A percentile compares a stretch with the other conserved stretches of the same genome.
Conservation (phyloP, 768 basidiomycete species). For the Psilocybe tampanensis region DNA sequence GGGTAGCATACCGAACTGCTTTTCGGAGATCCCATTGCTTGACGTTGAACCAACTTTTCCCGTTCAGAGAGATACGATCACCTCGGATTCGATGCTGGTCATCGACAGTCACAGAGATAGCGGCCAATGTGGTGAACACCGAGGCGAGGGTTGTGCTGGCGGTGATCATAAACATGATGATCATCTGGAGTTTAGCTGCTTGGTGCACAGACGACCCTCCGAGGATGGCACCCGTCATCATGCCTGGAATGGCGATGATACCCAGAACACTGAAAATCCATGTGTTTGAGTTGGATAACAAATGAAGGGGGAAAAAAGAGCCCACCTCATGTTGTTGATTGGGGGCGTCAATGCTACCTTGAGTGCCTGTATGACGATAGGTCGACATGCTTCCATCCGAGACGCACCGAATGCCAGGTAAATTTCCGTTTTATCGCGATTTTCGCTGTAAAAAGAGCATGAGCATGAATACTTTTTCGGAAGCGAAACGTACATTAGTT, state of each 20-base stretch:
- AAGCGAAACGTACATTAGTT: slow-evolving; percentile 58
- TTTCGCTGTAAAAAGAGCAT: slow-evolving; percentile 53
- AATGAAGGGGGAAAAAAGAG: background rate
- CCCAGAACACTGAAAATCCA: slow-evolving; percentile 61
- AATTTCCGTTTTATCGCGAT: slow-evolving; percentile 82
- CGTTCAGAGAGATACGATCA: slow-evolving; percentile 55
- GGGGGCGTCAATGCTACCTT: slow-evolving; percentile 78
- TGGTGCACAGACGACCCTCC: slow-evolving; percentile 85
- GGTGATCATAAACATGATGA: slow-evolving; percentile 94
- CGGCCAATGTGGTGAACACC: slow-evolving; percentile 61
- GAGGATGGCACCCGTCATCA: slow-evolving; percentile 92
- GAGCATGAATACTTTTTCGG: background rate
- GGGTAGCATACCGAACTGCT: background rate
- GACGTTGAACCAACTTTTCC: slow-evolving; percentile 10
- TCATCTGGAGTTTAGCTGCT: slow-evolving; percentile 86
- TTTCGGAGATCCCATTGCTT: slow-evolving; percentile 7
- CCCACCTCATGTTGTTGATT: slow-evolving; percentile 84
- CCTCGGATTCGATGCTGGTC: slow-evolving; percentile 62
- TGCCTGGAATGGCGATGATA: slow-evolving; percentile 81
- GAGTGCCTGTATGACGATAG: slow-evolving; percentile 79
- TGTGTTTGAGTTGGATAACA: background rate
- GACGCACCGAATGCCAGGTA: slow-evolving; percentile 87
- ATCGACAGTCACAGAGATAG: slow-evolving; percentile 69
- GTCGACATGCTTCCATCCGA: slow-evolving; percentile 80
- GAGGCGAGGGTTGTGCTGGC: slow-evolving; percentile 74